A percentile compares a stretch with the other conserved stretches of the same genome.
Conservation (phyloP, 169 alveolate species). For the Plasmodium chabaudi region DNA sequence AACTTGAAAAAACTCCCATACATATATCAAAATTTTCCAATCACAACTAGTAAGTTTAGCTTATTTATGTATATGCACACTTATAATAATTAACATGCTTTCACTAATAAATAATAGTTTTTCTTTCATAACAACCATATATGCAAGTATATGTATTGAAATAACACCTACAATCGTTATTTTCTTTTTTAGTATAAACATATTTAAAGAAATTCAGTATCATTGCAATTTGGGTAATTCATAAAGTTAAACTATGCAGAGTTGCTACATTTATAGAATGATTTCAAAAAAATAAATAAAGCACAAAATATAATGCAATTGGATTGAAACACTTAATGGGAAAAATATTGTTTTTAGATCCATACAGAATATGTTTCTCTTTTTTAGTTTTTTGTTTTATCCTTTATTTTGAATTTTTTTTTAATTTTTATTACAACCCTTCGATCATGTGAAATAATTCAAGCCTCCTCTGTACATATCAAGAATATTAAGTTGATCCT, state of each 20-base stretch:
- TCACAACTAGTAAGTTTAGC: constrained; percentile 37
- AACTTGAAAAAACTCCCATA: constrained; percentile 53
- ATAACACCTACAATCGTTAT: background rate
- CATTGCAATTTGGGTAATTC: constrained; percentile 49
- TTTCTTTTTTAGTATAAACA: constrained; percentile 45
- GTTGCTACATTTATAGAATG: no score
- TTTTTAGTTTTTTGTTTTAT: background rate
- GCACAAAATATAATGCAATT: background rate
- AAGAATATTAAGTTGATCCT: constrained; percentile 81
- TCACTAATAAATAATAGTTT: no score
- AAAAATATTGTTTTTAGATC: no score
- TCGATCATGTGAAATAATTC: constrained; percentile 80
- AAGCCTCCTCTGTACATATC: constrained; percentile 88
- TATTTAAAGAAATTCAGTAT: constrained; percentile 65
- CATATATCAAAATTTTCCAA: constrained; percentile 61
- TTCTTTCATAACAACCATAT: no score
- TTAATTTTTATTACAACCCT: background rate
- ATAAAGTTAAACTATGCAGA: background rate
- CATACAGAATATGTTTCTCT: no score
- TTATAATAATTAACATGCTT: no score
- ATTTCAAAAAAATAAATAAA: background rate
- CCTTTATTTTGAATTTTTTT: background rate
- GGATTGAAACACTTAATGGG: background rate
- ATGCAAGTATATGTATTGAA: no score
- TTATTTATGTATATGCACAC: background rate